Evolutionary conservation across 1,139 yeast species (phyloP), one percentile per base, ranked within the genome.

Genomic region (Magnusiomyces magnusii): DNA sequence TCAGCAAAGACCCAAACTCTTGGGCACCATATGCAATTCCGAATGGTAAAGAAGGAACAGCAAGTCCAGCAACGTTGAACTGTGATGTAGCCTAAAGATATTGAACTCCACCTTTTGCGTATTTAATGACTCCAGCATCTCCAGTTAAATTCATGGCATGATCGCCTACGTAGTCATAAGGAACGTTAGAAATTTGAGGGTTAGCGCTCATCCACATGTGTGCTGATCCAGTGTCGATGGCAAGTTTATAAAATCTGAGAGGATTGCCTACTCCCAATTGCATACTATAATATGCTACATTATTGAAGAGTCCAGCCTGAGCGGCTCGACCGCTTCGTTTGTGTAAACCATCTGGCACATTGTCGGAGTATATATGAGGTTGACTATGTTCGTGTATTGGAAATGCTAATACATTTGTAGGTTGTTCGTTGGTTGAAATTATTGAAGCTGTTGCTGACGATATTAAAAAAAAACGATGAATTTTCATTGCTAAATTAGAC

Each of bases 81-180:
- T 28, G 19, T 19, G 49, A 28, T 2, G 21, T 9, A 2, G 53
- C 53, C 36, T 23, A 50, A 5, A 34, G 24, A 31, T 28, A 50
- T n/a, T 50, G 17, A 9, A 50, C 39, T 2, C 25, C 41, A 23
- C 53, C 53, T 34, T 28, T 17, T 17, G 39, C 39, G 41, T 50
- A 50, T 5, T 44, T 19, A 27, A 44, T 23, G 7, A 21, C 27
- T 27, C 49, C 49, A 5, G 49, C 3, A 19, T 44, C 49, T 5
- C 49, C 49, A 3, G 49, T 44, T 27, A 44, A n/a, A 17, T 44
- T 44, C 49, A 44, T 44, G 23, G 42, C 2, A n/a, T n/a, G 39
- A 23, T 50, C 53, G 23, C 17, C 25, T 21, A 13, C 24, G 25
- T 50, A 50, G 39, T 50, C 53, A 25, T 50, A 50, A n/a, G 53